phyloP scores from a whole-genome alignment of 768 basidiomycete species.

The Rhodosporidiobolus odoratus region DNA sequence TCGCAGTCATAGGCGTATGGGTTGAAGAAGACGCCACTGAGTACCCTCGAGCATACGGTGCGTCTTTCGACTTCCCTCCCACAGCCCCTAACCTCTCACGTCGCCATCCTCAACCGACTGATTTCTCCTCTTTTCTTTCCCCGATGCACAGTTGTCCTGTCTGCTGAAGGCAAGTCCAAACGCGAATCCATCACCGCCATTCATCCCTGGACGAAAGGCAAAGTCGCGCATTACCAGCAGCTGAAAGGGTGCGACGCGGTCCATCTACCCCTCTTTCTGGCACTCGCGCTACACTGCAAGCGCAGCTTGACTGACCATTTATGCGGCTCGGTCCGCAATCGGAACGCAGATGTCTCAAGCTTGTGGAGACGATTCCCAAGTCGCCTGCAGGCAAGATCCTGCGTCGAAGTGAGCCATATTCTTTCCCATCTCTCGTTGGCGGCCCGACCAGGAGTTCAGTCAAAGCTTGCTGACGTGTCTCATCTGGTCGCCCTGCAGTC shows the following conservation, averaged over 20 bases:
- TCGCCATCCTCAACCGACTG: not conserved
- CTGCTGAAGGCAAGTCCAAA: conserved; percentile 13
- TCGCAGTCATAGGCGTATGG: conserved; percentile 72
- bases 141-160: conserved; percentile 17
- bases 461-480: not conserved
- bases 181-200: conserved; percentile 12
- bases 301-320: not conserved
- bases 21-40: conserved; percentile 68
- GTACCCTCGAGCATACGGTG: conserved; percentile 55
- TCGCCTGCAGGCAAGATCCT: conserved; percentile 39
- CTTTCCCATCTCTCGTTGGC: too few species aligned
- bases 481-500: not conserved
- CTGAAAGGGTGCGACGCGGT: conserved; percentile 10
- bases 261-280: not conserved
- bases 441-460: not conserved
- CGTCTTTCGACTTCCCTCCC: not conserved
- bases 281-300: not conserved
- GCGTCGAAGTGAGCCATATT: conserved; percentile 6
- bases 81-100: not conserved
- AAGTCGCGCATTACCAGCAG: conserved; percentile 30
- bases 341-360: conserved; percentile 1
- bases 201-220: conserved; percentile 13
- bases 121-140: too few species aligned
- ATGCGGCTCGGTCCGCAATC: not conserved
- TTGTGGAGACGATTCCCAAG: conserved; percentile 36